Conservation (phyloP, 2,329 filamentous ascomycete genomes). For the Botryotinia convoluta region DNA sequence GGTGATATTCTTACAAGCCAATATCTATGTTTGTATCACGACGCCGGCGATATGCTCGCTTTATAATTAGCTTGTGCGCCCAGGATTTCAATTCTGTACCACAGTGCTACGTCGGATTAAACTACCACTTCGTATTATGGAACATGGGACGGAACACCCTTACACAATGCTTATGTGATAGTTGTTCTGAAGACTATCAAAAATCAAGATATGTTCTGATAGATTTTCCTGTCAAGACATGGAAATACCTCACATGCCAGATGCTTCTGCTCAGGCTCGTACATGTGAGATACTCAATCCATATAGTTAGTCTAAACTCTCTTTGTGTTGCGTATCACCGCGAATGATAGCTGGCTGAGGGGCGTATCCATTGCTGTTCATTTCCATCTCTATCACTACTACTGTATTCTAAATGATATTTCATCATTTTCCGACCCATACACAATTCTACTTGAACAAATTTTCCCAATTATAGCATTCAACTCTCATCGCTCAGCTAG, state of each 20-base stretch:
- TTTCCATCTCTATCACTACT: background rate
- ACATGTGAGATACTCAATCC: background rate
- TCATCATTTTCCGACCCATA: too few relatives aligned
- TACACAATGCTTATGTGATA: background rate
- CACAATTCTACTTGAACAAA: rapidly evolving
- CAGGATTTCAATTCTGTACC: background rate
- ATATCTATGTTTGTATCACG: background rate
- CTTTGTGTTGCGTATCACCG: background rate
- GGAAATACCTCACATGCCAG: background rate
- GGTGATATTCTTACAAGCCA: too few relatives aligned
- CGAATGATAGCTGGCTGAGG: background rate
- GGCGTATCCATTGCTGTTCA: background rate
- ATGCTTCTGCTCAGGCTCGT: background rate
- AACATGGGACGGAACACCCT: background rate
- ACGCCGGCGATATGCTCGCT: background rate
- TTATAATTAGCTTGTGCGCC: background rate
- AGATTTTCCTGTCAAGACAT: background rate
- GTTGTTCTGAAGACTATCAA: background rate
- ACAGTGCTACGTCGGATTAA: background rate
- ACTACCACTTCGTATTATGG: background rate
- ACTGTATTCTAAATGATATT: too few relatives aligned
- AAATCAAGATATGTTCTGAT: background rate
- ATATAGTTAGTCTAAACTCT: background rate
- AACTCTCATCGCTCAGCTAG: background rate
- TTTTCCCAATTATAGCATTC: background rate